These are phyloP conservation scores for Leccinum broughii DNA, from an alignment of 768 basidiomycete genomes.

Conservation along the genomic window DNA sequence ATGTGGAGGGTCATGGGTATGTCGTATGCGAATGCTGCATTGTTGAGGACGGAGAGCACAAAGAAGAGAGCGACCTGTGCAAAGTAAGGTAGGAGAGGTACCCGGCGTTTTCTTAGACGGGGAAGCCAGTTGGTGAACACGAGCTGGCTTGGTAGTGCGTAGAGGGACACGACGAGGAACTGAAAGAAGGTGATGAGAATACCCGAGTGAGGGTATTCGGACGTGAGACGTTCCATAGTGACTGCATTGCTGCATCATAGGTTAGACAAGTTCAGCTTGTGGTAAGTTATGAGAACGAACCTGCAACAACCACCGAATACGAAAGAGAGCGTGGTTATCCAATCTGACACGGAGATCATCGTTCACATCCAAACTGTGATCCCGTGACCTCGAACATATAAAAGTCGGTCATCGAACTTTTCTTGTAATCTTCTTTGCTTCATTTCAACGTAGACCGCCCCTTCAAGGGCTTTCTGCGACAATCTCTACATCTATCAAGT, in stretches of 20 bases:
- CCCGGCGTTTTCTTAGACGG: constrained; percentile 57
- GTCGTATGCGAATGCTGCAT: constrained; percentile 82
- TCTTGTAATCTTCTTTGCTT: constrained; percentile 7
- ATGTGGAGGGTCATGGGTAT: constrained; percentile 95
- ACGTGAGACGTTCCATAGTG: constrained; percentile 72
- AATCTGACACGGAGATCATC: constrained; percentile 36
- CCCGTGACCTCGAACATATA: constrained; percentile 28
- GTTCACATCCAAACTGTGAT: constrained; percentile 5
- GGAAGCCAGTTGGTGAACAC: constrained; percentile 38
- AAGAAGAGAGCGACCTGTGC: constrained; percentile 84
- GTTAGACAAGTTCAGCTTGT: not conserved
- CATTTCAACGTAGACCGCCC: constrained; percentile 13
- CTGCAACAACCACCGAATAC: constrained; percentile 94
- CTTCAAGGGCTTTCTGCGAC: constrained; percentile 14
- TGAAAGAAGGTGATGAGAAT: constrained; percentile 87
- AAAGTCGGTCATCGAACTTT: constrained; percentile 9
- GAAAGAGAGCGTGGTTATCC: constrained; percentile 66
- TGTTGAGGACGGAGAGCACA: constrained; percentile 79
- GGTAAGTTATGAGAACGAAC: constrained; percentile 8
- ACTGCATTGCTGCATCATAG: constrained; percentile 64
- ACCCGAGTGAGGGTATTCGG: constrained; percentile 67
- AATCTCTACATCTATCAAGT: constrained; percentile 29
- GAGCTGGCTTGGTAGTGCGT: constrained; percentile 68
- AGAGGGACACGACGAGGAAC: constrained; percentile 73
- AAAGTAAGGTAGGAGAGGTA: constrained; percentile 73